Conservation (phyloP, 192 early-diverging fungal species). For the Coemansia sp. region DNA sequence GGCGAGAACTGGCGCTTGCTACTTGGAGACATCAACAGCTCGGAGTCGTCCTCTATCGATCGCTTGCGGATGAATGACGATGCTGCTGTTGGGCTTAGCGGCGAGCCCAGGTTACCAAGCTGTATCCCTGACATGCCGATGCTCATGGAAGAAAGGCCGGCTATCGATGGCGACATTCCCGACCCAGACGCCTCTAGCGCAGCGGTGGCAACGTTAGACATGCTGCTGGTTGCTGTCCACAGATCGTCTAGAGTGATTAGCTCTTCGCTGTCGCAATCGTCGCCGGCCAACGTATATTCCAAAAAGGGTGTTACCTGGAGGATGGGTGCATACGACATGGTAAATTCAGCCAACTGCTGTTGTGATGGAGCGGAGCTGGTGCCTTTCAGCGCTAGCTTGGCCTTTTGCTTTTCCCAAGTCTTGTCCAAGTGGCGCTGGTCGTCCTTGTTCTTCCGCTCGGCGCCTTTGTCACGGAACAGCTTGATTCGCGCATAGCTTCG, state of each 20-base stretch:
- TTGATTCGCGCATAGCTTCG: constrained; percentile 60
- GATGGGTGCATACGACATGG: constrained; percentile 34
- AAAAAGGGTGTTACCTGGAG: constrained; percentile 22
- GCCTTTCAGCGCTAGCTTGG: constrained; percentile 21
- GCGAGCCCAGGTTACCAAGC: constrained; percentile 18
- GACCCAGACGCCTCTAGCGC: constrained; percentile 19
- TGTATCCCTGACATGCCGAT: constrained; percentile 35
- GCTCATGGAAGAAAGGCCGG: constrained; percentile 30
- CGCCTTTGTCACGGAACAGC: constrained; percentile 74
- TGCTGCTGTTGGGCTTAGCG: constrained; percentile 9
- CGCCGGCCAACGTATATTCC: constrained; percentile 41
- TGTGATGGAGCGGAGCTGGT: constrained; percentile 2
- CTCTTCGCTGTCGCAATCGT: constrained; percentile 53
- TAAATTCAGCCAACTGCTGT: constrained; percentile 34
- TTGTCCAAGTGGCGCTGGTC: constrained; percentile 69
- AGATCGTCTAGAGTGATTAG: constrained; percentile 33
- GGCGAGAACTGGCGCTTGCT: constrained; percentile 43
- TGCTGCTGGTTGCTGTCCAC: constrained; percentile 18
- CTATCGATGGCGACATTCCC: constrained; percentile 6
- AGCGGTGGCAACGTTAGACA: constrained; percentile 6
- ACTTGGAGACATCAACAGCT: constrained; percentile 25
- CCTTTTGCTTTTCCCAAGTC: constrained; percentile 57
- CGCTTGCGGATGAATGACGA: constrained; percentile 43
- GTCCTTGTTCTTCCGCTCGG: constrained; percentile 75
- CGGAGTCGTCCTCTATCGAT: constrained; percentile 25